Evolutionary conservation across 2,329 filamentous ascomycete genomes (phyloP), one percentile per base, ranked within the genome.

Genomic region (Calonectria fujianensis): DNA sequence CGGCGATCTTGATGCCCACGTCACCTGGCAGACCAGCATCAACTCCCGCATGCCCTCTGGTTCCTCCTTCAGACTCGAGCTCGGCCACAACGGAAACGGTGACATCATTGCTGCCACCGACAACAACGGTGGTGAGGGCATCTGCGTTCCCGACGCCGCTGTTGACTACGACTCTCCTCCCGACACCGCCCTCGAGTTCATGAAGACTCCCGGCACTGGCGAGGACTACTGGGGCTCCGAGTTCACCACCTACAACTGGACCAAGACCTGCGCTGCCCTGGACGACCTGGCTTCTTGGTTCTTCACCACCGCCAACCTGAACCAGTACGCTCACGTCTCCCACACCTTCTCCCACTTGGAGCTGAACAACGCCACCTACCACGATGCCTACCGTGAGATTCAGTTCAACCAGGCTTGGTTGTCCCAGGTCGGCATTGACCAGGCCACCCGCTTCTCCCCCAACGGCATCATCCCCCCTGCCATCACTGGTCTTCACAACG

Each of bases 41-140:
- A 77, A 77, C 51, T 10, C 63, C 9, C 75, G 76, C 20, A 68
- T 77, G 9, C 76, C 76, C 13, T 54, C 70, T 37, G 76, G 76
- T 4, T 77, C 76, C 1, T 48, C 67, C 41, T 73, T 75, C 32
- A 57, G 76, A 41, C 57, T 77, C 1, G 75, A 77, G 75, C 50
- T 77, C 9, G 76, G 72, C 14, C 76, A 77, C 57, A 77, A 77
- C 18, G 76, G 76, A 3, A 77, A 77, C 51, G 76, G 76, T 13
- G 76, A 77, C 59, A 75, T 77, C 7, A 76, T 77, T n/a, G 67
- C 76, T 8, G 64, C 69, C 31, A 65, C 59, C 16, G 69, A 66
- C 32, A 8, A 50, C 2, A 50, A 61, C 13, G 9, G 48, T 1
- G 39, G n/a, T 2, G 70, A 45, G 6, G 45, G 37, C 16, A 7